These are phyloP conservation scores for Coemansia sp. DNA, from an alignment of 192 early-diverging fungal species.

Conservation along the genomic window DNA sequence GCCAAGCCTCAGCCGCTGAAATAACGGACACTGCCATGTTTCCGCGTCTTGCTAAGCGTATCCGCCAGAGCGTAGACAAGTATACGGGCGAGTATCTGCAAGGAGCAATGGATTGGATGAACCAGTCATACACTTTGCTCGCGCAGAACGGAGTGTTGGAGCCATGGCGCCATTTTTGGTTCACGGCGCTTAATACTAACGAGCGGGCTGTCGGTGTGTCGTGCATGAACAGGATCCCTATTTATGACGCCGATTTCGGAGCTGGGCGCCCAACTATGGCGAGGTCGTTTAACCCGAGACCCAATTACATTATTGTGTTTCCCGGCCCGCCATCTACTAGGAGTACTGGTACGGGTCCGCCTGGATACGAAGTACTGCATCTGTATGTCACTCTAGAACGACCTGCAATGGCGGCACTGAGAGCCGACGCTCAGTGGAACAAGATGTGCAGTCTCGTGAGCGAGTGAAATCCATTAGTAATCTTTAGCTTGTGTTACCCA, in stretches of 20 bases:
- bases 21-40: slow-evolving; percentile 7
- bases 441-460: slow-evolving; percentile 27
- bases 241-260: slow-evolving; percentile 46
- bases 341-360: not conserved
- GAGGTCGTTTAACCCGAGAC: slow-evolving; percentile 40
- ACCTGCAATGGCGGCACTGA: slow-evolving; percentile 35
- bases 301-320: slow-evolving; percentile 48
- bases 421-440: slow-evolving; percentile 22
- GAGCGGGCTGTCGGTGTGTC: slow-evolving; percentile 28
- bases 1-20: not conserved
- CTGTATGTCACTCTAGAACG: slow-evolving; percentile 41
- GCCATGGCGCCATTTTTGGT: slow-evolving; percentile 51
- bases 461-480: not conserved
- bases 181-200: slow-evolving; percentile 38
- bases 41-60: slow-evolving; percentile 9
- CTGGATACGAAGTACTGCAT: slow-evolving; percentile 27
- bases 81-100: slow-evolving; percentile 34
- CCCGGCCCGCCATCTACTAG: slow-evolving; percentile 27
- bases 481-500: too few relatives aligned
- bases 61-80: slow-evolving; percentile 24
- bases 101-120: slow-evolving; percentile 37
- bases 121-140: slow-evolving; percentile 15
- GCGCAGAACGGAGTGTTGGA: slow-evolving; percentile 15
- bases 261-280: slow-evolving; percentile 39
- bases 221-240: slow-evolving; percentile 45